Evolutionary conservation across 192 early-diverging fungal species (phyloP).

Genomic region (Umbelopsis sp.): DNA sequence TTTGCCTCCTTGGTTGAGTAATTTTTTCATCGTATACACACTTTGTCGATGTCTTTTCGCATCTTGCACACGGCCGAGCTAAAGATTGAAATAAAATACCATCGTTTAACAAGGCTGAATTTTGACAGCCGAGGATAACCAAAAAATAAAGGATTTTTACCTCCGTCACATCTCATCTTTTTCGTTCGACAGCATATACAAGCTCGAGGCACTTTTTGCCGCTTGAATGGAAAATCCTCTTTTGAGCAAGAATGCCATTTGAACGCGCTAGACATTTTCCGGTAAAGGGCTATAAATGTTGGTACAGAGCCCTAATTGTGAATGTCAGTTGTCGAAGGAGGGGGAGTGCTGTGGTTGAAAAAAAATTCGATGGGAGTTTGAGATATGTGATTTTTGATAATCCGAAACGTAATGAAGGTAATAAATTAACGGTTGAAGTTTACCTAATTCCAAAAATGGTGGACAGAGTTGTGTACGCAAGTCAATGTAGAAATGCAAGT

Average conservation of each 20-base stretch:
- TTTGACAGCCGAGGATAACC: slow-evolving; percentile 8
- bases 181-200: slow-evolving; percentile 20
- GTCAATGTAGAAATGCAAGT: not conserved
- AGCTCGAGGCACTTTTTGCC: slow-evolving; percentile 16
- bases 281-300: not conserved
- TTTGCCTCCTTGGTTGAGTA: not conserved
- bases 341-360: not conserved
- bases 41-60: not conserved
- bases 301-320: not conserved
- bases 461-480: not conserved
- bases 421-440: not conserved
- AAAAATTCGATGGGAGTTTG: not conserved
- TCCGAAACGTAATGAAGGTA: not conserved
- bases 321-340: not conserved
- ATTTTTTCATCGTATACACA: slow-evolving; percentile 3
- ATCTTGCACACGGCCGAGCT: slow-evolving; percentile 7
- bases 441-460: not conserved
- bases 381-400: no score
- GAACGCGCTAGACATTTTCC: slow-evolving; percentile 17
- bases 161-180: slow-evolving; percentile 24
- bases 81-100: not conserved
- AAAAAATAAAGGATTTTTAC: not conserved
- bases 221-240: slow-evolving; percentile 16
- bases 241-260: slow-evolving; percentile 21
- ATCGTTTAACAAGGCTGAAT: not conserved